phyloP scores from a whole-genome alignment of 169 alveolate genomes.

The Theileria parva region DNA sequence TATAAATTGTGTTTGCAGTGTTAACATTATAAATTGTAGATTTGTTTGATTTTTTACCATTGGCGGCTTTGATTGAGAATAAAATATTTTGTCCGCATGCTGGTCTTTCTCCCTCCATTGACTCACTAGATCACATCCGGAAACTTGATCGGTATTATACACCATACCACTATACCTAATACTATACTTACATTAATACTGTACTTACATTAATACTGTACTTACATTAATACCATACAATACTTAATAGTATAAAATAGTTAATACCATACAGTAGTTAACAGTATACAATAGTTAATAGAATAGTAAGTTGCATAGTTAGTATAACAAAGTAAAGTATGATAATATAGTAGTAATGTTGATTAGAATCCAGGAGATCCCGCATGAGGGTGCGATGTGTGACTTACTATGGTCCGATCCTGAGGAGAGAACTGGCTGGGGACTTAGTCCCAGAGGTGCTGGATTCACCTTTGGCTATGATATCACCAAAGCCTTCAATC shows the following conservation, averaged over 20 bases:
- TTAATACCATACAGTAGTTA: no score
- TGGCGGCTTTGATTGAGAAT: slow-evolving; percentile 94
- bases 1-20: not conserved
- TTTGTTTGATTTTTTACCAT: slow-evolving; percentile 92
- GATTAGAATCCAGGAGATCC: slow-evolving; percentile 84
- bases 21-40: slow-evolving; percentile 62
- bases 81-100: slow-evolving; percentile 96
- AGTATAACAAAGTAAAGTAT: no score
- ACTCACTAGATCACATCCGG: slow-evolving; percentile 90
- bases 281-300: no score
- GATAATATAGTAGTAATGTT: slow-evolving; percentile 27
- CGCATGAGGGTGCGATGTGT: slow-evolving; percentile 98
- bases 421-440: slow-evolving; percentile 88
- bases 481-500: slow-evolving; percentile 87
- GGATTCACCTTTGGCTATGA: slow-evolving; percentile 97
- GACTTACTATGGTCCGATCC: slow-evolving; percentile 99
- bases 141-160: slow-evolving; percentile 67
- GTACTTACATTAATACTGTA: no score
- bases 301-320: no score
- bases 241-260: no score
- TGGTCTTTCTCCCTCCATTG: slow-evolving; percentile 94
- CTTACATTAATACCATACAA: no score
- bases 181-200: not conserved
- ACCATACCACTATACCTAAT: not conserved
- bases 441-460: slow-evolving; percentile 96